Evolutionary conservation across 1,284 basidiomycete species (phyloP), one percentile per base, ranked within the genome.

Genomic region (Termitomyces sp.): DNA sequence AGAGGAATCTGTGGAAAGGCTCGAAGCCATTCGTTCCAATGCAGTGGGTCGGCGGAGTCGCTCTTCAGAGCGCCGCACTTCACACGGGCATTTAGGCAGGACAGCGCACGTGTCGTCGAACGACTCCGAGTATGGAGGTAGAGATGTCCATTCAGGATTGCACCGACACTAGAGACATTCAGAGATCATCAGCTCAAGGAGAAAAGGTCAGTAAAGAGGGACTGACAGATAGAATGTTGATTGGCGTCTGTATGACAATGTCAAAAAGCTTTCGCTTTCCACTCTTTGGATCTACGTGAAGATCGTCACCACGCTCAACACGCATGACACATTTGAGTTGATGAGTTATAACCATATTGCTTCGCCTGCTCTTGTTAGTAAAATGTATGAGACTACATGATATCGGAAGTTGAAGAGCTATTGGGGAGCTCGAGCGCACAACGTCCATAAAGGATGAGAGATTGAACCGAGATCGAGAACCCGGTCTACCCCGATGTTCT

Each of bases 231-330:
- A 92, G 77, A 52, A 93, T 82, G 52, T 86, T 81, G 26, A 94
- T 76, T 0, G 91, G 91, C 0, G 83, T 82, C 63, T 92, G 90
- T 52, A 98, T 85, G 46, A 94, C 86, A 61, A 98, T 93, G 69
- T 97, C 95, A 69, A 90, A 94, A 63, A 89, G 69, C 68, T 92
- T 93, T 57, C 83, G 77, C 65, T 81, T 86, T 38, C 87, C 80
- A 3, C 75, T 83, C 66, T 83, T 86, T 13, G 78, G 62, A 61
- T 92, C 90, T 6, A 88, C 49, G 30, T 77, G 74, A 24, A 70
- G 57, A 60, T 85, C 83, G 62, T 91, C 88, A 1, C 88, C 90
- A 37, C 86, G 78, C 69, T 95, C 89, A 13, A 97, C 88, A 14
- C 94, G 78, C 59, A 98, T 82, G 11, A 89, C 78, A 44, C 94